These are phyloP conservation scores for Mycena filopes DNA, from an alignment of 768 basidiomycete genomes.

Conservation along the genomic window DNA sequence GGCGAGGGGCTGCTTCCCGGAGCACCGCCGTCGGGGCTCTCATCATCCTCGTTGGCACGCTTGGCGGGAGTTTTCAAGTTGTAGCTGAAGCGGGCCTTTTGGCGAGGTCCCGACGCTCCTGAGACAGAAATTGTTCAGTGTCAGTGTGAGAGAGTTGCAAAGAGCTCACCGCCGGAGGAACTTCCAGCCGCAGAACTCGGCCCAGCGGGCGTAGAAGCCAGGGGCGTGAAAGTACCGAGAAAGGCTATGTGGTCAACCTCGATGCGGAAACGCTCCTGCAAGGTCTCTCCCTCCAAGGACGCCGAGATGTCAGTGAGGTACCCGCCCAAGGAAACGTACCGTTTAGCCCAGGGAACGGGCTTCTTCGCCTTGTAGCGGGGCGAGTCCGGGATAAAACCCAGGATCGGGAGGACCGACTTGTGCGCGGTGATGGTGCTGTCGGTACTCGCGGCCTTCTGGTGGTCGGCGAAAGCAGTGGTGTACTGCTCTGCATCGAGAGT, in stretches of 20 bases:
- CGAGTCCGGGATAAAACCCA: neutral
- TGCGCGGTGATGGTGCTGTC: neutral
- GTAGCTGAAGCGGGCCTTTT: neutral
- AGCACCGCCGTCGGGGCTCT: neutral
- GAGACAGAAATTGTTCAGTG: neutral
- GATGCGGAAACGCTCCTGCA: neutral
- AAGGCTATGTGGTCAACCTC: neutral
- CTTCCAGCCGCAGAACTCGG: neutral
- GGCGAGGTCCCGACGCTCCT: neutral
- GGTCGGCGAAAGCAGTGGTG: neutral
- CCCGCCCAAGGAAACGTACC: neutral
- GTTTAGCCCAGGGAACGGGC: neutral
- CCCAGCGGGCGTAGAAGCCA: neutral
- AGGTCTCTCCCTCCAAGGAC: neutral
- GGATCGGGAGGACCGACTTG: neutral
- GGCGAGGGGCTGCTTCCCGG: slow-evolving; percentile 2
- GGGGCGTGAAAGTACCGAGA: neutral
- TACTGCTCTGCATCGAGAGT: neutral
- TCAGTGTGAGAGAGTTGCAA: neutral
- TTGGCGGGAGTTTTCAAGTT: neutral
- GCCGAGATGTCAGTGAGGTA: neutral
- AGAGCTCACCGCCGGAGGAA: neutral
- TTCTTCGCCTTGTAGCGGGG: neutral
- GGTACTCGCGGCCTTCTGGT: neutral
- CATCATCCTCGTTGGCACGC: neutral